Evolutionary conservation across 169 alveolate genomes (phyloP), one percentile per base, ranked within the genome.

Genomic region (Cystoisospora suis): DNA sequence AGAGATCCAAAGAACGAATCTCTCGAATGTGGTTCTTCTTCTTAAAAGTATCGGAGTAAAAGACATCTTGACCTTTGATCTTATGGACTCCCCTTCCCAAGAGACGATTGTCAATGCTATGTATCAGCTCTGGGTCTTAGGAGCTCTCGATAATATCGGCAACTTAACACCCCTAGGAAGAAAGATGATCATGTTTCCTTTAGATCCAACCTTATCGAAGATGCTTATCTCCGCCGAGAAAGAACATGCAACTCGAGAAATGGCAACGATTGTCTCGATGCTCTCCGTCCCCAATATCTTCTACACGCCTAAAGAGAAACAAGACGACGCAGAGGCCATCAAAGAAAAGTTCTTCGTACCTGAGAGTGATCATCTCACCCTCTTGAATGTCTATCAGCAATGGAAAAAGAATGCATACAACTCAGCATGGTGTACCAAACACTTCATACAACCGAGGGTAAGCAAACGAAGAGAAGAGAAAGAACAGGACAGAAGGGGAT

Each of bases 71-170:
- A 97, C 98, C 81, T 99, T 99, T 94, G 99, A 98, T 95, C 98
- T 99, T 94, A 98, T 99, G 98, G 99, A 99, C 96, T 99, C 99
- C 7, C 99, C 99, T 27, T 99, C 99, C 12, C 94, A 88, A 90
- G 89, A 65, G 46, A 49, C 90, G 42, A 53, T 90, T 29, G 40
- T 90, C 34, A 59, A 81, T 42, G 93, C 98, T 34, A 92, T 99
- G 79, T 99, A 99, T 40, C 99, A 99, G 32, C 95, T 98, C 20
- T 98, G 97, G 88, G 90, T 69, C 45, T 96, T 94, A 95, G 98
- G 92, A 97, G 99, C 45, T 93, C 90, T 94, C 47, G 97, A 97
- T 92, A 94, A 96, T 89, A 88, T 87, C 27, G 98, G 98, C n/a
- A 92, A 77, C 42, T 92, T 97, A 65, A 97, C 99, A 4, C 96